Conservation (phyloP, 2,329 filamentous ascomycete species). For the Colletotrichum tofieldiae region DNA sequence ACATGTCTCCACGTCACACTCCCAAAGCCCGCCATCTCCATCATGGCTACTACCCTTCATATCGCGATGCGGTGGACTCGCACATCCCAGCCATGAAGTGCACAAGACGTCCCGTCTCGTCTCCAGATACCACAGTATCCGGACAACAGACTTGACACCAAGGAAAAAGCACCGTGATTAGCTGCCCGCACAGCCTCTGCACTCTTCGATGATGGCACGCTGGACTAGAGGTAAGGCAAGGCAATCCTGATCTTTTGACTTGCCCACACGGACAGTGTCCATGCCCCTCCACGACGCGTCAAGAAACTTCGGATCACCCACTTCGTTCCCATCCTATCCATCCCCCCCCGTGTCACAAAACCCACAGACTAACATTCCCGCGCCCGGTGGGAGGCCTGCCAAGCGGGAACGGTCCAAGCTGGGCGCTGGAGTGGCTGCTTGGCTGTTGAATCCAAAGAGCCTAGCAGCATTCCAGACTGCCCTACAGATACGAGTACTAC, state of each 20-base stretch:
- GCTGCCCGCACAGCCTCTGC: constrained; percentile 9
- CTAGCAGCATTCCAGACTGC: constrained; percentile 3
- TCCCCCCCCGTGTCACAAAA: constrained; percentile 6
- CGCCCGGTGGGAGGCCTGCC: constrained; percentile 3
- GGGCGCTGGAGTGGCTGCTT: not conserved
- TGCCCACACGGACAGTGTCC: not conserved
- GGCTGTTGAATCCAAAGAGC: not conserved
- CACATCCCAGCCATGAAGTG: not conserved
- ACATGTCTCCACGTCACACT: constrained; percentile 27
- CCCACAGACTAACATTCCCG: not conserved
- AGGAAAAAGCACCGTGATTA: not conserved
- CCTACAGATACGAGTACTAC: not conserved
- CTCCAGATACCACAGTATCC: not conserved
- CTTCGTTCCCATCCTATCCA: constrained; percentile 20
- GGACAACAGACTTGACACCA: constrained; percentile 4
- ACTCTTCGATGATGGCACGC: not conserved
- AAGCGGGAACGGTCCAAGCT: not conserved
- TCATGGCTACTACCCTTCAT: constrained; percentile 9
- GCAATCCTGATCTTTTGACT: constrained; percentile 13
- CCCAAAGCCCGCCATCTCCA: constrained; percentile 17
- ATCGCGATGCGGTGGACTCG: not conserved
- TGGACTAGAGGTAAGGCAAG: constrained; percentile 16
- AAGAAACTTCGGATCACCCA: too few relatives aligned
- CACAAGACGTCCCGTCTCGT: not conserved
- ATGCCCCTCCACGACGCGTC: not conserved